Base-by-base conservation (phyloP, 2,329 filamentous ascomycete species). In the Aspergillus sp. region DNA sequence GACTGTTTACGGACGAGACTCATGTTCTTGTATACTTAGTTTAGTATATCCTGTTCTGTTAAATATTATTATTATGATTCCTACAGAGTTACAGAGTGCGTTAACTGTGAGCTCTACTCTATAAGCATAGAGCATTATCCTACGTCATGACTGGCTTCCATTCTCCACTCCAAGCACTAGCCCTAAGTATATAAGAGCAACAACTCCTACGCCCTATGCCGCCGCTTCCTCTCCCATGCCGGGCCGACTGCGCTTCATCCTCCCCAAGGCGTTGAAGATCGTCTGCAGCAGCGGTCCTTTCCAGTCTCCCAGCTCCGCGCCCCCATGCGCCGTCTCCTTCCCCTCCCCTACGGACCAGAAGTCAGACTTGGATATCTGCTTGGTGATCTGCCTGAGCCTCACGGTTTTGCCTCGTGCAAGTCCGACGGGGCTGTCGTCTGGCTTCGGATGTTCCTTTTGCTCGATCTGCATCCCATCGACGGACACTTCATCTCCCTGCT, bases 361-460 rank as follows among this genome's bases (percentile, higher is more conserved):
- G 10, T 22, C 19, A 5, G 19, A 10, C 19, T 22, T 22, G 19
- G 19, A 22, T 22, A 22, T 22, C 19, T 22, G 19, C 10, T 22
- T 5, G 19, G 19, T 6, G 5, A 22, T 17, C 17, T 2, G 13
- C 17, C 28, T 15, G 8, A 22, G 19, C 10, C 19, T 22, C 19
- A 22, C 19, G 6, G 19, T 22, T 10, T 22, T 22, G 10, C 6
- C 19, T 22, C 19, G 19, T 10, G 19, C 19, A 22, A 22, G 19
- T 6, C 6, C 19, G 19, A 5, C 19, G 5, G 19, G 19, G 19
- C 5, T 6, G 10, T 22, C 19, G 5, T 22, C 19, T 10, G 10
- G 19, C 10, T 22, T 22, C 5, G 19, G 5, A 22, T 5, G 19
- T 48, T 22, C 39, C 39, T 26, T 45, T 42, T 8, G 30, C 10